phyloP scores from a whole-genome alignment of 2,329 filamentous ascomycete species.

The Pestalotiopsis fici region DNA sequence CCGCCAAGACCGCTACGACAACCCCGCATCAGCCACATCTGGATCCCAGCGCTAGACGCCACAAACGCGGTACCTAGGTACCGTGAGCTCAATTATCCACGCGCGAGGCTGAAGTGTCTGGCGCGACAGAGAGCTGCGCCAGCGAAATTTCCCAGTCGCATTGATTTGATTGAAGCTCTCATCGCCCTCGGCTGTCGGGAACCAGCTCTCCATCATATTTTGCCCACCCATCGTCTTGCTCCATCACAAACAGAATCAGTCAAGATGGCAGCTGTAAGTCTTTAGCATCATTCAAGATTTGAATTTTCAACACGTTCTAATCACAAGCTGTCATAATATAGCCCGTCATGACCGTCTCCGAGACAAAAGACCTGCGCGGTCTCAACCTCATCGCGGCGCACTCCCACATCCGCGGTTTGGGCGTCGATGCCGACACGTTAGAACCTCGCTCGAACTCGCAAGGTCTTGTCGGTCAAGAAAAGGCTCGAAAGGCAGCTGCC shows the following conservation, averaged over 20 bases:
- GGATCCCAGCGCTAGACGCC: too few relatives aligned
- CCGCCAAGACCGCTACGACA: too few relatives aligned
- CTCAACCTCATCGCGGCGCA: constrained; percentile 98
- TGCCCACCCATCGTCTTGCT: background rate
- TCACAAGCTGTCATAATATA: constrained; percentile 25
- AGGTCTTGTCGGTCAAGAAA: constrained; percentile 93
- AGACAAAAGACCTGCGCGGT: constrained; percentile 93
- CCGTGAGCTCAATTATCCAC: too few relatives aligned
- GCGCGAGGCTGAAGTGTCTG: background rate
- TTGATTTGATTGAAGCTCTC: background rate
- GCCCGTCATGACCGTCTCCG: constrained; percentile 78
- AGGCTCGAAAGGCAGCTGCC: constrained; percentile 93
- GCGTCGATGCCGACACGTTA: constrained; percentile 87
- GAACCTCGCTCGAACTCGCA: constrained; percentile 85
- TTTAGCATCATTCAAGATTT: background rate
- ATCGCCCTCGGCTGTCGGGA: background rate
- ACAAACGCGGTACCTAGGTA: too few relatives aligned
- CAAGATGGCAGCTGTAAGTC: constrained; percentile 54
- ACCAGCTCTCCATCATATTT: background rate
- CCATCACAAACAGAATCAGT: background rate
- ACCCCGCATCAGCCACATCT: too few relatives aligned
- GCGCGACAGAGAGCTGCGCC: background rate
- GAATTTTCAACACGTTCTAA: too few relatives aligned
- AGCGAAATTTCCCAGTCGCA: constrained; percentile 6
- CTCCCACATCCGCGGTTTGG: constrained; percentile 94